Base-by-base conservation (phyloP, 805 yeast genomes). In the Ogataea trehaloabstinens region DNA sequence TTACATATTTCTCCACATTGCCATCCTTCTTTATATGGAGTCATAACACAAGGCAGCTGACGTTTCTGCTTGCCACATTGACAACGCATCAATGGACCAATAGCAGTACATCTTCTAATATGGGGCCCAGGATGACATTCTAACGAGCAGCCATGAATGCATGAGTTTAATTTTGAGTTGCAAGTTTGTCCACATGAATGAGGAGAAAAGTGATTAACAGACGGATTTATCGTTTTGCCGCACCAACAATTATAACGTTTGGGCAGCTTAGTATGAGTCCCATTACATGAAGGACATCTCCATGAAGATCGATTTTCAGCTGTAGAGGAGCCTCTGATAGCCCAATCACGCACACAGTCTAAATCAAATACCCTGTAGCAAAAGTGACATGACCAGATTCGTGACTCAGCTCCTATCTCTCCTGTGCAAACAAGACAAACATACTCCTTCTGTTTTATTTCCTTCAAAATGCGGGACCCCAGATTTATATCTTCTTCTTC, bases 91-190 rank as follows among this genome's bases (percentile, higher is more conserved):
- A 67, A 61, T 0, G 95, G 91, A 0, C 91, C 88, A 56, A 83
- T 62, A 2, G 95, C 88, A 11, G 84, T 80, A 65, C 97, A 89
- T 19, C 67, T 68, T 28, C 68, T 67, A 1, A 87, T 79, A 60
- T 90, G 96, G 1, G 89, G 84, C 0, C 96, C 97, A 2, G 96
- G 91, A 58, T 89, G 97, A 57, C 97, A 89, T 12, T 73, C 71
- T 4, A 79, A 63, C 1, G 85, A 62, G 55, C 97, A 89, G 3
- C 78, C 75, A 56, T 89, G 97, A 2, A 80, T 71, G 57, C 96
- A 85, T 4, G 61, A 55, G 1, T 62, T 58, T 35, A 82, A 67
- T 22, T 75, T 71, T 27, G 68, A 64, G 35, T 74, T 73, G 65
- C 97, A 89, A 0, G 86, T 71, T 55, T 85, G 89, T 2, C 96